These are phyloP conservation scores for Zasmidium cellare DNA, from an alignment of 2,329 filamentous ascomycete genomes.

Conservation along the genomic window DNA sequence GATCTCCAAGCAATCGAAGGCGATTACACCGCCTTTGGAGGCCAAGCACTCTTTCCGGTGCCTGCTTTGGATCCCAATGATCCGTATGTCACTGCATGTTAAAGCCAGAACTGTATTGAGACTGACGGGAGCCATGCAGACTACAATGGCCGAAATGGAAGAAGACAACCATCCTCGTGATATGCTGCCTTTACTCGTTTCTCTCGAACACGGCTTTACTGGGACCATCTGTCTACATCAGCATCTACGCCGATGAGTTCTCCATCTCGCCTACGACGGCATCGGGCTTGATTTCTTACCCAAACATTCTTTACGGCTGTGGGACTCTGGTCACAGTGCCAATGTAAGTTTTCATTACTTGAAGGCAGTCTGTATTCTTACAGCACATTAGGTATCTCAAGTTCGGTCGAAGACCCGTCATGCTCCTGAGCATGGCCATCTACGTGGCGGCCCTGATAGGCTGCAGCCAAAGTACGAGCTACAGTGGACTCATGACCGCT, in stretches of 20 bases:
- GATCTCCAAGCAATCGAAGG: constrained; percentile 56
- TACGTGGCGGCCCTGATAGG: constrained; percentile 46
- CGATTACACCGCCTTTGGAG: constrained; percentile 59
- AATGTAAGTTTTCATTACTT: constrained; percentile 22
- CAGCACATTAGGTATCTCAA: constrained; percentile 48
- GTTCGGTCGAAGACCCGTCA: constrained; percentile 44
- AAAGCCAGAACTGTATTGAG: not conserved
- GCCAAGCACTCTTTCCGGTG: constrained; percentile 60
- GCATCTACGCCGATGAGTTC: constrained; percentile 55
- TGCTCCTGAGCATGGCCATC: constrained; percentile 43
- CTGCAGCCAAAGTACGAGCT: constrained; percentile 42
- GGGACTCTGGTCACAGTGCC: constrained; percentile 58
- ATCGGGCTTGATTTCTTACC: constrained; percentile 59
- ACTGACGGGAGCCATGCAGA: constrained; percentile 1
- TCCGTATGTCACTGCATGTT: constrained; percentile 40
- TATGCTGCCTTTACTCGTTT: constrained; percentile 59
- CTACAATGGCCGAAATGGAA: constrained; percentile 55
- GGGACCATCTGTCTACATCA: constrained; percentile 60
- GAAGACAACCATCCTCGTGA: constrained; percentile 58
- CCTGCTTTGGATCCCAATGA: constrained; percentile 63
- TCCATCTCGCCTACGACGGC: constrained; percentile 52
- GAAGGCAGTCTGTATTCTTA: not conserved
- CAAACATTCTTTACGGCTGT: constrained; percentile 62
- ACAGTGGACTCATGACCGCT: constrained; percentile 43
- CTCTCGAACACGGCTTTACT: constrained; percentile 58